Percentiles rank a stretch among this genome's conserved stretches.
These are phyloP conservation scores for Gryganskiella cystojenkinii DNA, from an alignment of 192 early-diverging fungal species.

Conservation along the genomic window DNA sequence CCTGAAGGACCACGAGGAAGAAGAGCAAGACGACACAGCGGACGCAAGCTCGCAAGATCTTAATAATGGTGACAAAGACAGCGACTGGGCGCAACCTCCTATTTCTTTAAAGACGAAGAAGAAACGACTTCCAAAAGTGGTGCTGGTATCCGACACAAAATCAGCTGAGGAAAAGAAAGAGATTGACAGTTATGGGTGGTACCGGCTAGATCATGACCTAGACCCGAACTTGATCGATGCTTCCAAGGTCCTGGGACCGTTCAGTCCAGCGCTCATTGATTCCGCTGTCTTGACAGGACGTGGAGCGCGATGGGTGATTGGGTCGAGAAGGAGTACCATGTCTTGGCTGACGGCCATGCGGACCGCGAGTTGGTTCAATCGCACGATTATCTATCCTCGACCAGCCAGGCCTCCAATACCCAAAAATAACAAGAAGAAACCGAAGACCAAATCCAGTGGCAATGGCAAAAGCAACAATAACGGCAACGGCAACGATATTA, in stretches of 20 bases:
- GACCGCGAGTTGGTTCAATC: conserved; percentile 17
- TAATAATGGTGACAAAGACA: too few relatives aligned
- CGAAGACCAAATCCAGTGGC: background rate
- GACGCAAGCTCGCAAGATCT: too few relatives aligned
- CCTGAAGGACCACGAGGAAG: too few relatives aligned
- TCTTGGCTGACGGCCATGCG: conserved; percentile 46
- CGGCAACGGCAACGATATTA: background rate
- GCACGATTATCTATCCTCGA: conserved; percentile 29
- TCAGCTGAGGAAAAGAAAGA: conserved; percentile 31
- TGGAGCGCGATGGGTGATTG: conserved; percentile 38
- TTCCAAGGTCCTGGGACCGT: conserved; percentile 29
- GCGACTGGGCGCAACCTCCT: background rate
- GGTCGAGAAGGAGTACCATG: conserved; percentile 38
- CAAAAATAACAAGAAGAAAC: background rate
- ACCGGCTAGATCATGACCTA: conserved; percentile 26
- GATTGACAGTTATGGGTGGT: conserved; percentile 50
- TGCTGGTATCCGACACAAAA: conserved; percentile 40
- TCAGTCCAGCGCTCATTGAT: conserved; percentile 40
- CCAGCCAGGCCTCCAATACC: background rate
- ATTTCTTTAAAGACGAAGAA: background rate
- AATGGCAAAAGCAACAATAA: background rate
- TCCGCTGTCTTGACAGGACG: conserved; percentile 41
- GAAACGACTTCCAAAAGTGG: conserved; percentile 16
- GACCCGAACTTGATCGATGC: conserved; percentile 29
- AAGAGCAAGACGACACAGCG: too few relatives aligned